Evolutionary conservation across 768 basidiomycete genomes (phyloP).

Genomic region (Mycena belliarum): DNA sequence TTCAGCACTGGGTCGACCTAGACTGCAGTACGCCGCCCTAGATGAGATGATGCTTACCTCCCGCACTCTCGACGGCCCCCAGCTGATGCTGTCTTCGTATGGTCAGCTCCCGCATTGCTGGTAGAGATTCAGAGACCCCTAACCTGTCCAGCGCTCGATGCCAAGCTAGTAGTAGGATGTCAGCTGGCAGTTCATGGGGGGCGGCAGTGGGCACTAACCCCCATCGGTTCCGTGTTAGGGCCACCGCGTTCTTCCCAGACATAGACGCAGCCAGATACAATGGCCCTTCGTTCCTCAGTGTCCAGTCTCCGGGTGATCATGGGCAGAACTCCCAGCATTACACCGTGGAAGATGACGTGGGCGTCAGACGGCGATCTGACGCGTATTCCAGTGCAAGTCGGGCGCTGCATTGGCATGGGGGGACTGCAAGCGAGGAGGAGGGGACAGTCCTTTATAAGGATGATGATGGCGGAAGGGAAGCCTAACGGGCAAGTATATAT

Average conservation of each 20-base stretch:
- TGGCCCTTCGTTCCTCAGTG: slow-evolving; percentile 71
- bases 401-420: slow-evolving; percentile 53
- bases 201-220: slow-evolving; percentile 42
- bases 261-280: slow-evolving; percentile 72
- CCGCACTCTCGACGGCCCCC: slow-evolving; percentile 79
- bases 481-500: slow-evolving; percentile 19
- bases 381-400: slow-evolving; percentile 66
- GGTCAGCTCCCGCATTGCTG: too few species aligned
- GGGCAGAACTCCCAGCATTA: slow-evolving; percentile 54
- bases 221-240: slow-evolving; percentile 63
- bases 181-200: slow-evolving; percentile 8
- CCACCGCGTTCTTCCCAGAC: slow-evolving; percentile 81
- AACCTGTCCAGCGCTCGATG: slow-evolving; percentile 84
- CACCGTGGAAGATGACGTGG: slow-evolving; percentile 74
- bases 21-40: too few species aligned
- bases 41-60: too few species aligned
- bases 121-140: too few species aligned
- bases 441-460: slow-evolving; percentile 8
- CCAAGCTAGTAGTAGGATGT: slow-evolving; percentile 57
- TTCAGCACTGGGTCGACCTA: slow-evolving; percentile 1
- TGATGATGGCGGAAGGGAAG: slow-evolving; percentile 12
- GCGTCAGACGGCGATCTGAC: slow-evolving; percentile 69
- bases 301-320: slow-evolving; percentile 75
- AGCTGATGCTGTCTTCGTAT: too few species aligned
- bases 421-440: slow-evolving; percentile 10